Percentiles rank a stretch among this genome's conserved stretches.
Evolutionary conservation across 208 protist genomes (phyloP).

Genomic region (Porcisia hertigi): DNA sequence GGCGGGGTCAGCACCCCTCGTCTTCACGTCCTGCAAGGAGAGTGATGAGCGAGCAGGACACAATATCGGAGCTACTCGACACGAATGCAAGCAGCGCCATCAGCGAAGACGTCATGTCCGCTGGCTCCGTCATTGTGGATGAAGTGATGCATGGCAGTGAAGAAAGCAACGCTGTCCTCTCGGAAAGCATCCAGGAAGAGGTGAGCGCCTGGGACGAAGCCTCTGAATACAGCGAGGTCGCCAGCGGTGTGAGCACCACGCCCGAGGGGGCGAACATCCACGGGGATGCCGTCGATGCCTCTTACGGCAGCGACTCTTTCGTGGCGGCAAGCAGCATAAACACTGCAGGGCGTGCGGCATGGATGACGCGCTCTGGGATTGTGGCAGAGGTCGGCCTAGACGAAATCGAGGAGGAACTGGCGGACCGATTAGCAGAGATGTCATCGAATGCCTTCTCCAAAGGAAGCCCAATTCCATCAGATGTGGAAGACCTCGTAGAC

Average conservation of each 20-base stretch:
- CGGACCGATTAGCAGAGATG: slow-evolving; percentile 17
- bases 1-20: not conserved
- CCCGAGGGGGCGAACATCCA: not conserved
- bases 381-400: slow-evolving; percentile 13
- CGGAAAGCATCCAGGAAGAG: slow-evolving; percentile 37
- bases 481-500: slow-evolving; percentile 30
- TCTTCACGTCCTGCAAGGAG: not conserved
- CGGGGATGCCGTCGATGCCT: not conserved
- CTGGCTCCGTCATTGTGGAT: slow-evolving; percentile 13
- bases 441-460: slow-evolving; percentile 20
- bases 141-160: slow-evolving; percentile 45
- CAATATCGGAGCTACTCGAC: not conserved
- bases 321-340: not conserved
- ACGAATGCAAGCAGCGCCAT: not conserved
- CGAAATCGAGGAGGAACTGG: slow-evolving; percentile 34
- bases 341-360: not conserved
- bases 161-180: slow-evolving; percentile 12
- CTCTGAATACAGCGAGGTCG: not conserved
- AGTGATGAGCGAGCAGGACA: not conserved
- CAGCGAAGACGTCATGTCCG: slow-evolving; percentile 20
- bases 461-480: slow-evolving; percentile 16
- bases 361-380: not conserved
- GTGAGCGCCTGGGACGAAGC: slow-evolving; percentile 5
- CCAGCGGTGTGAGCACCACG: slow-evolving; percentile 5
- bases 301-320: slow-evolving; percentile 6